Evolutionary conservation across 805 yeast species (phyloP), one percentile per base, ranked within the genome.

Genomic region (Kodamaea restingae): DNA sequence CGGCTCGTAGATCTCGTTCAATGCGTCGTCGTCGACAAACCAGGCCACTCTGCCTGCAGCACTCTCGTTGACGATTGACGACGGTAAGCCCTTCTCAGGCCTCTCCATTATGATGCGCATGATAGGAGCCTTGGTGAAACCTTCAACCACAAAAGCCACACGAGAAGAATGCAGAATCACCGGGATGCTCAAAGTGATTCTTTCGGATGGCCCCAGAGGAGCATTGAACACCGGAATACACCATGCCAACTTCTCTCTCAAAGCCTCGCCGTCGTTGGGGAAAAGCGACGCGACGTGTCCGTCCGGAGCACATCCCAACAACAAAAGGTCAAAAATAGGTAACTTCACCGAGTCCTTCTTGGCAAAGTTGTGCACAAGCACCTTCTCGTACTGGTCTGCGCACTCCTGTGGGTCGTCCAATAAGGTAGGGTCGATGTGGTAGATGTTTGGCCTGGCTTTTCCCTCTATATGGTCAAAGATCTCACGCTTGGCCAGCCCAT

Each of bases 251-350:
- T 82, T 77, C 60, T 91, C 98, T 56, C 97, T 75, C 48, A 91
- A 69, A 40, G 85, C 83, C 50, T 86, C 93, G 26, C 73, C 73
- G 55, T 86, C 93, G 57, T 84, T 83, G 15, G 98, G 98, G 71
- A 91, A 91, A 40, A 91, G 74, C n/a, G 95, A 88, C 38, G 96
- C 96, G 55, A 88, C 86, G 61, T 91, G 98, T 15, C 98, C 98
- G 61, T 91, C 98, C 2, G 98, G 98, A 1, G 98, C 98, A 71
- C 98, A 91, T 18, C 98, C 98, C 43, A 93, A 71, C 48, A 93
- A 69, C 46, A 93, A 76, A 39, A 93, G 67, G 61, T 93, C 98
- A 65, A 93, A 91, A 78, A 87, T 81, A 43, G 98, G 98, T 45
- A 91, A 73, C 64, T 90, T 88, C 41, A 93, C 98, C 12, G 95